A percentile compares a stretch with the other conserved stretches of the same genome.
These are phyloP conservation scores for Psilocybe cyanescens DNA, from an alignment of 768 basidiomycete genomes.

Conservation along the genomic window DNA sequence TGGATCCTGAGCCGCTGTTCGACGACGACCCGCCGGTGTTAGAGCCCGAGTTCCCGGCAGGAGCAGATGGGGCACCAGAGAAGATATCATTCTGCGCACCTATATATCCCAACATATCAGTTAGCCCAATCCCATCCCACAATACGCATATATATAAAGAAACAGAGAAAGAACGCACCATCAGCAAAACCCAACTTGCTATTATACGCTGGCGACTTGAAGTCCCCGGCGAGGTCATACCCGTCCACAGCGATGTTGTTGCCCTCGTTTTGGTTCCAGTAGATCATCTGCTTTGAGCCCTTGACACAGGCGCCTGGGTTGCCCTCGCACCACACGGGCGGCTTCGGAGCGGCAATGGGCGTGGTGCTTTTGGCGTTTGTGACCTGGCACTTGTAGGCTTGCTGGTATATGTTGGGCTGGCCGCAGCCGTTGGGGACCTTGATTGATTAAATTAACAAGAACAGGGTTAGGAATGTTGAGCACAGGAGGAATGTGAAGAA, in stretches of 20 bases:
- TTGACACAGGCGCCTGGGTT: slow-evolving; percentile 43
- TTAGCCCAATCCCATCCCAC: not conserved
- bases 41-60: not conserved
- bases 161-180: slow-evolving; percentile 33
- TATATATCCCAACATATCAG: slow-evolving; percentile 7
- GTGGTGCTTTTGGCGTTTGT: slow-evolving; percentile 42
- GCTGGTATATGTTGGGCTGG: slow-evolving; percentile 55
- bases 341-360: slow-evolving; percentile 43
- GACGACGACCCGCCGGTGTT: not conserved
- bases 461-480: not conserved
- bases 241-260: slow-evolving; percentile 53
- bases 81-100: slow-evolving; percentile 53
- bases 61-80: slow-evolving; percentile 16
- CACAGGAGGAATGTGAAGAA: slow-evolving; percentile 15
- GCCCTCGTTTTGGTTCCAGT: slow-evolving; percentile 53
- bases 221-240: slow-evolving; percentile 36
- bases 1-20: not conserved
- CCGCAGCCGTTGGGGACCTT: slow-evolving; percentile 42
- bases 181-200: slow-evolving; percentile 49
- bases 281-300: slow-evolving; percentile 60
- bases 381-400: slow-evolving; percentile 52
- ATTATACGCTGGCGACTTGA: slow-evolving; percentile 55
- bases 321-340: slow-evolving; percentile 57
- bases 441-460: not conserved
- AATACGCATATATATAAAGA: not conserved